These are phyloP conservation scores for Xanthoceras sorbifolium DNA, from an alignment of 345 rosid species.

Conservation along the genomic window DNA sequence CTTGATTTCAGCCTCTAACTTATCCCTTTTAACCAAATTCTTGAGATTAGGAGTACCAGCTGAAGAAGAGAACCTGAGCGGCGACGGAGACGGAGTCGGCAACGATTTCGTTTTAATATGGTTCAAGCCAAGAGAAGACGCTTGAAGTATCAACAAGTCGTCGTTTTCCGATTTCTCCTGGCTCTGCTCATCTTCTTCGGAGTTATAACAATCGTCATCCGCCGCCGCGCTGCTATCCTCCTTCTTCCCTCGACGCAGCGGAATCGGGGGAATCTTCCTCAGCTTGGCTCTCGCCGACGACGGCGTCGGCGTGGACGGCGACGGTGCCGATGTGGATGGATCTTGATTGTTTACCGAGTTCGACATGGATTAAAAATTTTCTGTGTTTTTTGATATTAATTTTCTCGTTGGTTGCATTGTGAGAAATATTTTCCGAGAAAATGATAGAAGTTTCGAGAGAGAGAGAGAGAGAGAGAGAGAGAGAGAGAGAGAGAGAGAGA, in stretches of 20 bases:
- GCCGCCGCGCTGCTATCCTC: background rate
- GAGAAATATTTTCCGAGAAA: background rate
- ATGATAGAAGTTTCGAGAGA: slow-evolving; percentile 12
- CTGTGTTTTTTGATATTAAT: background rate
- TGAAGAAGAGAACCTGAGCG: slow-evolving; percentile 58
- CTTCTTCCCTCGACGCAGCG: slow-evolving; percentile 35
- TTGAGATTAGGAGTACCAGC: slow-evolving; percentile 28
- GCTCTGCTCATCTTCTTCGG: background rate
- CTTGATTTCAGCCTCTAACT: slow-evolving; percentile 20
- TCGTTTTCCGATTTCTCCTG: slow-evolving; percentile 14
- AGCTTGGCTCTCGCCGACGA: slow-evolving; percentile 45
- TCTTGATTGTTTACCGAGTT: slow-evolving; percentile 28
- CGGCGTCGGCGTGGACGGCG: slow-evolving; percentile 22
- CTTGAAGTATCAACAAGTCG: slow-evolving; percentile 45
- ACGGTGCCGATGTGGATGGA: slow-evolving; percentile 16
- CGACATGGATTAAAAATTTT: slow-evolving; percentile 32
- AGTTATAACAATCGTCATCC: background rate
- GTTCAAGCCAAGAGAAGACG: slow-evolving; percentile 72
- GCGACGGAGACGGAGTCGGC: slow-evolving; percentile 41
- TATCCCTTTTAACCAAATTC: slow-evolving; percentile 23
- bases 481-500: slow-evolving; percentile 32
- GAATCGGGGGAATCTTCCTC: slow-evolving; percentile 67
- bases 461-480: slow-evolving; percentile 12
- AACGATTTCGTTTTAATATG: slow-evolving; percentile 72
- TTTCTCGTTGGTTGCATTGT: background rate